A percentile compares a stretch with the other conserved stretches of the same genome.
Evolutionary conservation across 805 yeast species (phyloP).

Genomic region (Cyberlindnera bimundalis): DNA sequence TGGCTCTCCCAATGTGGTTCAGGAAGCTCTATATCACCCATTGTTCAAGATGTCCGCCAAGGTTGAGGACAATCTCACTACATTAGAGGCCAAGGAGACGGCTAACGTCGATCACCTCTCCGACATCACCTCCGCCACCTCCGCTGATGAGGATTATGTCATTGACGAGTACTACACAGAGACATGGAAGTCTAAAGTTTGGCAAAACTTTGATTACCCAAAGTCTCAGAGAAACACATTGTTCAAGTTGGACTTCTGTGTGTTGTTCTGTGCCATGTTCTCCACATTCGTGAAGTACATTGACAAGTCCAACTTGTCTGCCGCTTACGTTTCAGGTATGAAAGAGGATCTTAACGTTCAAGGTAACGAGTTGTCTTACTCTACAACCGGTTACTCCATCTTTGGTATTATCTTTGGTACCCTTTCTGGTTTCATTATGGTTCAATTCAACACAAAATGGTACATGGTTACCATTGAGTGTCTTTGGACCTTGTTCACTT

Average conservation of each 20-base stretch:
- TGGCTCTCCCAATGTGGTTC: too few species aligned
- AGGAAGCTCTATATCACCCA: too few species aligned
- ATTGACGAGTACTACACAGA: slow-evolving; percentile 8
- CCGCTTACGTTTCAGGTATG: slow-evolving; percentile 68
- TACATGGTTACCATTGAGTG: slow-evolving; percentile 19
- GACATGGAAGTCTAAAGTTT: slow-evolving; percentile 10
- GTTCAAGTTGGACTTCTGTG: slow-evolving; percentile 51
- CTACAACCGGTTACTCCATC: slow-evolving; percentile 58
- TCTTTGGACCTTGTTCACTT: slow-evolving; percentile 63
- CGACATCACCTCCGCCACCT: not conserved
- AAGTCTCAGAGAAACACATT: slow-evolving; percentile 38
- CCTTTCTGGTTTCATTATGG: slow-evolving; percentile 48
- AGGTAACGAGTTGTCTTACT: slow-evolving; percentile 60
- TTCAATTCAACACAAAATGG: slow-evolving; percentile 58
- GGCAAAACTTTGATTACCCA: slow-evolving; percentile 13
- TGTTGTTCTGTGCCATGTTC: slow-evolving; percentile 33
- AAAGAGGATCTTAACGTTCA: slow-evolving; percentile 48
- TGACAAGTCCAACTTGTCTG: slow-evolving; percentile 55
- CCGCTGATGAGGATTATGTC: slow-evolving; percentile 1
- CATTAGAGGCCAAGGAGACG: slow-evolving; percentile 1
- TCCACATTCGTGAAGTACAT: slow-evolving; percentile 43
- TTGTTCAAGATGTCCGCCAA: slow-evolving; percentile 5
- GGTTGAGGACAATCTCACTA: not conserved
- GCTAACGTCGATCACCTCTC: not conserved
- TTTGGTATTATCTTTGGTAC: slow-evolving; percentile 57